Evolutionary conservation across 352 stramenopile genomes (phyloP), one percentile per base, ranked within the genome.

Genomic region (Phytophthora idaei): DNA sequence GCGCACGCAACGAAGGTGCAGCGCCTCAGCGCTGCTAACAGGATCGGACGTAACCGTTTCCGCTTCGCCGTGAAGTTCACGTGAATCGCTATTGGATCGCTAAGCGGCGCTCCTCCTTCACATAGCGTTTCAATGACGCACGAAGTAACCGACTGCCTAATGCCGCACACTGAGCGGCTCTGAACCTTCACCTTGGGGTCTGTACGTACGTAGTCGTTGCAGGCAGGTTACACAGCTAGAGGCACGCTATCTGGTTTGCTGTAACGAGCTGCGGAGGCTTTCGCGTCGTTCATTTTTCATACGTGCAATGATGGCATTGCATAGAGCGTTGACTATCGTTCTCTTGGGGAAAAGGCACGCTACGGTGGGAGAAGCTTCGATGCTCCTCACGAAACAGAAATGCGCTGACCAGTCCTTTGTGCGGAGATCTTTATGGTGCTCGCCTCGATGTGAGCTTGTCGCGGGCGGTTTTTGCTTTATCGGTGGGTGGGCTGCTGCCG

Each of bases 71-170:
- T 39, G 34, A 39, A 39, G 34, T 12, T 39, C 34, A 12, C 3
- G 34, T 39, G 34, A 39, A 14, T 12, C 34, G 34, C 10, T 39
- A 66, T 66, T 74, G 49, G 60, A 2, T 39, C 29, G 4, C 42
- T 31, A 72, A 67, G 31, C 51, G 64, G 45, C 39, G 48, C 61
- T 56, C 42, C 11, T 58, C 54, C 36, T 57, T 50, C 50, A 72
- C 45, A 39, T 59, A 56, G 45, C 64, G 34, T 53, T 62, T 59
- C 49, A 54, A 36, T 71, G 64, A 54, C 57, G 67, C 57, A 71
- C 57, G 25, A 50, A 25, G 32, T 59, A 71, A 67, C 64, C 9
- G 29, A 37, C 41, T 4, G 12, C 17, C 48, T 10, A 42, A 49
- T 27, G 37, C 17, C 15, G 21, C n/a, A 4, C 4, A 4, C 7